Conservation (phyloP, 2,329 filamentous ascomycete species). For the Fusarium lyarnte region DNA sequence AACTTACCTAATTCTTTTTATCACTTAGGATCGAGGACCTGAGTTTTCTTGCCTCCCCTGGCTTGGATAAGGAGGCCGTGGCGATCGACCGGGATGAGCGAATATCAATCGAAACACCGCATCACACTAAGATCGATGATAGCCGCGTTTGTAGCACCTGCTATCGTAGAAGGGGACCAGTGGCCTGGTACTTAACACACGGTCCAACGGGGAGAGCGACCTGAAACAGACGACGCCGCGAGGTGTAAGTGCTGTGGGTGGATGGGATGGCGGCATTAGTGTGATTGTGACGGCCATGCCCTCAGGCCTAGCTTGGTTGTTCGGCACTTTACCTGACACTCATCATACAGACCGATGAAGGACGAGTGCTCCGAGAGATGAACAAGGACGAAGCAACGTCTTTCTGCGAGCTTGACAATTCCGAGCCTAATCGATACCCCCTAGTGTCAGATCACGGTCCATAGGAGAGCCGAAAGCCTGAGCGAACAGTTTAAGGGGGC, state of each 20-base stretch:
- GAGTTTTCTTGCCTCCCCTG: neutral
- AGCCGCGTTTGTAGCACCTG: conserved; percentile 9
- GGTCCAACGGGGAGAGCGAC: conserved; percentile 36
- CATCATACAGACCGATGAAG: neutral
- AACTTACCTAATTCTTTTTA: too few species aligned
- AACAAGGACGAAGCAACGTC: conserved; percentile 5
- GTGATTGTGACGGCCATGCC: conserved; percentile 16
- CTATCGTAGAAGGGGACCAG: neutral
- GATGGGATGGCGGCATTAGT: conserved; percentile 16
- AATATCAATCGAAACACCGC: conserved; percentile 21
- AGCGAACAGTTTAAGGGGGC: neutral
- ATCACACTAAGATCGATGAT: conserved; percentile 32
- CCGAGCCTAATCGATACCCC: neutral
- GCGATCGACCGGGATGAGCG: conserved; percentile 29
- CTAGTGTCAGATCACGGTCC: conserved; percentile 18
- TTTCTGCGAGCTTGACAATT: neutral
- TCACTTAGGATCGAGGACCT: too few species aligned
- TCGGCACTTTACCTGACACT: conserved; percentile 2
- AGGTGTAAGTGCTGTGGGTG: conserved; percentile 12
- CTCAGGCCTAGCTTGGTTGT: neutral
- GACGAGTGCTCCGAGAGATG: conserved; percentile 8
- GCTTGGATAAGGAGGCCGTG: conserved; percentile 15
- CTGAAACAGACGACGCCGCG: conserved; percentile 39
- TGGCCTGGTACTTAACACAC: conserved; percentile 26
- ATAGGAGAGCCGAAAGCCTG: neutral